Evolutionary conservation across 176 grass and related monocot genomes (phyloP).

Genomic region (Carex cristatella): DNA sequence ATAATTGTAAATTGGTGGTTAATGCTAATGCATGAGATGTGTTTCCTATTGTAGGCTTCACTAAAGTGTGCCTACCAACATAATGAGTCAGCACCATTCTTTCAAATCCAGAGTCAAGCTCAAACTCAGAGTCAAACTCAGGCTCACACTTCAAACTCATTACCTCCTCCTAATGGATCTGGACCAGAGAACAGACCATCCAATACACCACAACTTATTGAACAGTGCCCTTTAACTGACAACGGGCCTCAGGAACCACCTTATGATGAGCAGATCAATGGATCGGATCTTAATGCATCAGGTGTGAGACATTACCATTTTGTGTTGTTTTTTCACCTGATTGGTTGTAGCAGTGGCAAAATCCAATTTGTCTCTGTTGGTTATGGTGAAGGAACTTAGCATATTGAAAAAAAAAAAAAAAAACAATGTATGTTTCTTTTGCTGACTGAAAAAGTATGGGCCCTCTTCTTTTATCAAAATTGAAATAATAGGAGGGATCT

Average conservation of each 20-base stretch:
- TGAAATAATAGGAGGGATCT: neutral
- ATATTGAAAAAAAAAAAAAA: neutral
- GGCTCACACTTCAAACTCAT: constrained; percentile 26
- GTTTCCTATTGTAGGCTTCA: constrained; percentile 49
- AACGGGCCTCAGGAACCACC: constrained; percentile 40
- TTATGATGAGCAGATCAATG: constrained; percentile 35
- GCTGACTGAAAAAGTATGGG: neutral
- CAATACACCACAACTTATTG: constrained; percentile 37
- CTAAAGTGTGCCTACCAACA: constrained; percentile 31
- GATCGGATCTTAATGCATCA: constrained; percentile 34
- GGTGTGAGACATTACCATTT: neutral
- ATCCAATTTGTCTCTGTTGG: neutral
- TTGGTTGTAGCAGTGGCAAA: neutral
- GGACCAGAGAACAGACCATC: constrained; percentile 34
- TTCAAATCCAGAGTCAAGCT: constrained; percentile 47
- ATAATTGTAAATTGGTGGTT: neutral
- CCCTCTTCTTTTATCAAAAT: neutral
- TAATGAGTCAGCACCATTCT: constrained; percentile 25
- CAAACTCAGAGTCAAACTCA: constrained; percentile 29
- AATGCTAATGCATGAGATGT: neutral
- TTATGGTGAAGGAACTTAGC: neutral
- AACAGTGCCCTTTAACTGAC: constrained; percentile 35
- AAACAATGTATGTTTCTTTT: neutral
- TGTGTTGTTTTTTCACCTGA: neutral
- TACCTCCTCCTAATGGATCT: constrained; percentile 33